Evolutionary conservation across 2,329 filamentous ascomycete genomes (phyloP), one percentile per base, ranked within the genome.

Genomic region (Rhynchosporium graminicola): DNA sequence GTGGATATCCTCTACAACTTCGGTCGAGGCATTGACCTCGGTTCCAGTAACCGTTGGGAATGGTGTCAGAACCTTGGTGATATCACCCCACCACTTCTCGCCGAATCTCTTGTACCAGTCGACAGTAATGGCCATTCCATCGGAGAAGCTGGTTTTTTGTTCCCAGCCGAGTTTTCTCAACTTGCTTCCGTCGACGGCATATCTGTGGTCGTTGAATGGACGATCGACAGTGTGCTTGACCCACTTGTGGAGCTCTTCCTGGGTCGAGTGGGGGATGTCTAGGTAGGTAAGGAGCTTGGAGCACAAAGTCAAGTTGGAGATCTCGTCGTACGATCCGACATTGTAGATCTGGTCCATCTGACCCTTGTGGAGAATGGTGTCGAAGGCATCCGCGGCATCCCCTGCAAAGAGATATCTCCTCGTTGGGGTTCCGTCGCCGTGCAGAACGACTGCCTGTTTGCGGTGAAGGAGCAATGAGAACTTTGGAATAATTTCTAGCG

Each of bases 301-400:
- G 75, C 89, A 90, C 5, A 94, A 80, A 2, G 87, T 80, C 20
- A 89, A 78, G 73, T 93, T 93, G 67, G 88, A 90, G 52, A 93
- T 83, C 73, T 93, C 90, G 73, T 92, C 88, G 64, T 83, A 82
- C 0, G 91, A 93, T 50, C 88, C 88, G 9, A 95, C 88, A 67
- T 95, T 95, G 80, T 95, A 95, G 64, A 90, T 85, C 71, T 92
- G 87, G 0, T 90, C 90, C 40, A 90, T 79, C 56, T 82, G 78
- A 26, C 91, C 91, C 70, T 86, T 87, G 80, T 95, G 91, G 29
- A 95, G 81, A 70, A 95, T 92, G 0, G 89, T 92, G 77, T 95
- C 90, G 70, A 94, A 89, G 2, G 90, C 91, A 71, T 94, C 89
- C 3, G 88, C 88, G 2, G 90, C 90, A 73, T 95, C 91, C 8